A percentile compares a stretch with the other conserved stretches of the same genome.
Conservation (phyloP, 129 eudicot species). For the Deinandra increscens region DNA sequence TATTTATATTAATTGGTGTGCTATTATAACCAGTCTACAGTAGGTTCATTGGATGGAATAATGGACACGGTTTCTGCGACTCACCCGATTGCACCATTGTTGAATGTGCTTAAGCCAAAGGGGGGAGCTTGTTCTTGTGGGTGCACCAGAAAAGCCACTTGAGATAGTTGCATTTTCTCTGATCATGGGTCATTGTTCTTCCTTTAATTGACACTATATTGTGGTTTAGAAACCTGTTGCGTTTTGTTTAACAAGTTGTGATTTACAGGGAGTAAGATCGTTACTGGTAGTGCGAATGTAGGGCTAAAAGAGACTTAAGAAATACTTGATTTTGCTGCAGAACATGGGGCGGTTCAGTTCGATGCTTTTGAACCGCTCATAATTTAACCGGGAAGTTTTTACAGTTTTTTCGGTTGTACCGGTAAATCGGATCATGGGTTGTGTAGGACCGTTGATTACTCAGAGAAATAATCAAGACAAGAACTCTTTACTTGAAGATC, state of each 20-base stretch:
- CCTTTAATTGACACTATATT: too few species aligned
- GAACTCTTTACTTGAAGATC: too few species aligned
- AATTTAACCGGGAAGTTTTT: too few species aligned
- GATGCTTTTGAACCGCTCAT: conserved; percentile 47
- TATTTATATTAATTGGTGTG: background rate
- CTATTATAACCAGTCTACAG: conserved; percentile 34
- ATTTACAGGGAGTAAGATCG: conserved; percentile 31
- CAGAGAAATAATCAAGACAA: too few species aligned
- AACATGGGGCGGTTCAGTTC: conserved; percentile 45
- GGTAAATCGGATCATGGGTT: too few species aligned
- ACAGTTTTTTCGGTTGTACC: too few species aligned
- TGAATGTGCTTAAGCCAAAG: too few species aligned
- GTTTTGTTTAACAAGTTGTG: too few species aligned
- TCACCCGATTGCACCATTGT: too few species aligned
- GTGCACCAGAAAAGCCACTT: conserved; percentile 46
- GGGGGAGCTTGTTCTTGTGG: conserved; percentile 45
- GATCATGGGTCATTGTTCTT: too few species aligned
- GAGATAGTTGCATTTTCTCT: conserved; percentile 38
- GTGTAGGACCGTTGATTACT: too few species aligned
- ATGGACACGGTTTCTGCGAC: conserved; percentile 57
- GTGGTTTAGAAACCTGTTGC: too few species aligned
- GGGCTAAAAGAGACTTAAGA: conserved; percentile 46
- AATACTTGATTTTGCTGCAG: conserved; percentile 41
- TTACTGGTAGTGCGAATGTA: conserved; percentile 35
- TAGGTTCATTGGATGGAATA: conserved; percentile 48